These are phyloP conservation scores for Coriaria nepalensis DNA, from an alignment of 306 rosid species.

Conservation along the genomic window DNA sequence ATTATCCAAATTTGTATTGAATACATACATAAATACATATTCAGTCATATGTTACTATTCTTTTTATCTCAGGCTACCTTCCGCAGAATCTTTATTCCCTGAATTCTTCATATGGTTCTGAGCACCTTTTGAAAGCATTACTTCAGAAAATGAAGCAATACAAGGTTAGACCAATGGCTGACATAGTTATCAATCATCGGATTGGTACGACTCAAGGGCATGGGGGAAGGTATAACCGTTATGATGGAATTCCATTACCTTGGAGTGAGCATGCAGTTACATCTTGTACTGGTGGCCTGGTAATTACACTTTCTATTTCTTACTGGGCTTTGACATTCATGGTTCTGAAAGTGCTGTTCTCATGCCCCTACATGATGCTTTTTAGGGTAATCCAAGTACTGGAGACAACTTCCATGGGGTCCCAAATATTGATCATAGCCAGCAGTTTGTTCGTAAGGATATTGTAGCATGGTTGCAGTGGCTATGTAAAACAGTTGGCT, in stretches of 20 bases:
- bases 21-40: neutral
- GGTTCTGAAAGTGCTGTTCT: neutral
- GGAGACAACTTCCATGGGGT: slow-evolving; percentile 74
- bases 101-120: slow-evolving; percentile 68
- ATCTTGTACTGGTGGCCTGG: slow-evolving; percentile 79
- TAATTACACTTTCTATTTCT: slow-evolving; percentile 14
- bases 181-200: slow-evolving; percentile 81
- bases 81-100: slow-evolving; percentile 84
- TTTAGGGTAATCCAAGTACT: slow-evolving; percentile 59
- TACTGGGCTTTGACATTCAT: slow-evolving; percentile 2
- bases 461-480: slow-evolving; percentile 66
- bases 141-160: slow-evolving; percentile 65
- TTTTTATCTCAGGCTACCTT: slow-evolving; percentile 47
- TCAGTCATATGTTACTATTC: slow-evolving; percentile 6
- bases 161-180: slow-evolving; percentile 76
- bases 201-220: slow-evolving; percentile 62
- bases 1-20: slow-evolving; percentile 6
- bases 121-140: slow-evolving; percentile 46
- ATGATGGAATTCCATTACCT: slow-evolving; percentile 65
- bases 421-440: slow-evolving; percentile 83
- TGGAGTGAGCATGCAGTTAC: slow-evolving; percentile 90
- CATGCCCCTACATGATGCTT: slow-evolving; percentile 1
- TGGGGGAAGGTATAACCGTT: slow-evolving; percentile 81
- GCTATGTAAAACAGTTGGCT: slow-evolving; percentile 55
- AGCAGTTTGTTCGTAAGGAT: slow-evolving; percentile 75